Percentiles rank a stretch among this genome's conserved stretches.
phyloP scores from a whole-genome alignment of 1,139 yeast species.

The Candida sp. region DNA sequence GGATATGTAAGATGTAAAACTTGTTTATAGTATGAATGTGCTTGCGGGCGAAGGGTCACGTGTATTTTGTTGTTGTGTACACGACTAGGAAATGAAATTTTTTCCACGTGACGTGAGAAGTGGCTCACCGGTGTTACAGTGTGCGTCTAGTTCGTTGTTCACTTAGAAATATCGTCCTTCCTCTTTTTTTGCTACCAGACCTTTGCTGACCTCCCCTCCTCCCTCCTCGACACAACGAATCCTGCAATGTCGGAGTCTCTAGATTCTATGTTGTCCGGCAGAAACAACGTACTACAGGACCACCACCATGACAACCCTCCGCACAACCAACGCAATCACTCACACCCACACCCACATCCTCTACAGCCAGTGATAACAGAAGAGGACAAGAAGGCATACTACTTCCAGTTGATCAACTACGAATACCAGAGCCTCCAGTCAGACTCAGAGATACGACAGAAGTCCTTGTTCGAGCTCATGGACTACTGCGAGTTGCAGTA shows the following conservation, averaged over 20 bases:
- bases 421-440: conserved; percentile 44
- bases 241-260: not conserved
- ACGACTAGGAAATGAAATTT: not conserved
- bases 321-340: not conserved
- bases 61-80: not conserved
- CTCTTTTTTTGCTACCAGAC: not conserved
- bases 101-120: not conserved
- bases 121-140: no score
- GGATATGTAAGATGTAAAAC: not conserved
- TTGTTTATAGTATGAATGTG: no score
- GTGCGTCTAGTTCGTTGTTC: not conserved
- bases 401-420: conserved; percentile 32
- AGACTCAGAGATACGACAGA: conserved; percentile 31
- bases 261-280: not conserved
- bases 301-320: not conserved
- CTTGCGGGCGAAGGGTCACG: not conserved
- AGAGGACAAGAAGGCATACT: conserved; percentile 20
- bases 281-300: conserved; percentile 5
- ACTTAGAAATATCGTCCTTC: not conserved
- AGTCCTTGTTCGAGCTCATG: conserved; percentile 47
- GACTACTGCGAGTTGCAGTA: conserved; percentile 47
- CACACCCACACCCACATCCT: not conserved
- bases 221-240: not conserved
- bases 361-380: conserved; percentile 7
- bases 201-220: not conserved